These are phyloP conservation scores for Arthrobotrys musiformis DNA, from an alignment of 2,329 filamentous ascomycete species.

Conservation along the genomic window DNA sequence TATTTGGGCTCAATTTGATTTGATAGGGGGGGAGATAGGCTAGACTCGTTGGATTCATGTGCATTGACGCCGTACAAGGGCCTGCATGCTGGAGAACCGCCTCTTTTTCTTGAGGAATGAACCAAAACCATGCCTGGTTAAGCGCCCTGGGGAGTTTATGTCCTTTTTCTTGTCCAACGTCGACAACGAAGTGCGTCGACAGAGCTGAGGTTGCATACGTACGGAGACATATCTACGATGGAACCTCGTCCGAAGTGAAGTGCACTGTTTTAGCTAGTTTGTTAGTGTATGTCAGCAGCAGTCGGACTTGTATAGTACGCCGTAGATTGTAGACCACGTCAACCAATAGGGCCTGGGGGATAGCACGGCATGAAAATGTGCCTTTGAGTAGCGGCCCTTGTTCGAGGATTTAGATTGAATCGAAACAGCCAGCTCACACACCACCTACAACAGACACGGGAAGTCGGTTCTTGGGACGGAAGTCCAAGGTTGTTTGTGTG, in stretches of 20 bases:
- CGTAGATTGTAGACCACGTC: neutral
- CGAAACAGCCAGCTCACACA: slow-evolving; percentile 23
- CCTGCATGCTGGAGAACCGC: slow-evolving; percentile 28
- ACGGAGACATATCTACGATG: slow-evolving; percentile 20
- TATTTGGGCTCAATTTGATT: neutral
- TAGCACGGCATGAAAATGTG: slow-evolving; percentile 48
- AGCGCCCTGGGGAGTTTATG: slow-evolving; percentile 37
- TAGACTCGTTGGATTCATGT: slow-evolving; percentile 18
- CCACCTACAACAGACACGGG: slow-evolving; percentile 19
- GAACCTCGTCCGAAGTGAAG: slow-evolving; percentile 35
- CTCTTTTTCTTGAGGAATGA: neutral
- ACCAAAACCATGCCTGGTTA: slow-evolving; percentile 23
- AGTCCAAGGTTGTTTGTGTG: slow-evolving; percentile 6
- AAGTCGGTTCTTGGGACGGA: slow-evolving; percentile 30
- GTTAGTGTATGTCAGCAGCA: too few relatives aligned
- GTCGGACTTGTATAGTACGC: too few relatives aligned
- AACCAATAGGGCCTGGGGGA: slow-evolving; percentile 37
- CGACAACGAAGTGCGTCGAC: slow-evolving; percentile 9
- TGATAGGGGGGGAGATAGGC: slow-evolving; percentile 1
- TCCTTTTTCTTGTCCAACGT: neutral
- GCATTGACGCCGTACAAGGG: slow-evolving; percentile 40
- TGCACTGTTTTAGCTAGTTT: slow-evolving; percentile 7
- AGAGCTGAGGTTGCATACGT: neutral
- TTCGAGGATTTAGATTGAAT: slow-evolving; percentile 19
- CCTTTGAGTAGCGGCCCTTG: slow-evolving; percentile 49